Base-by-base conservation (phyloP, 176 grass and related monocot species). In the Echinochloa phyllopogon region DNA sequence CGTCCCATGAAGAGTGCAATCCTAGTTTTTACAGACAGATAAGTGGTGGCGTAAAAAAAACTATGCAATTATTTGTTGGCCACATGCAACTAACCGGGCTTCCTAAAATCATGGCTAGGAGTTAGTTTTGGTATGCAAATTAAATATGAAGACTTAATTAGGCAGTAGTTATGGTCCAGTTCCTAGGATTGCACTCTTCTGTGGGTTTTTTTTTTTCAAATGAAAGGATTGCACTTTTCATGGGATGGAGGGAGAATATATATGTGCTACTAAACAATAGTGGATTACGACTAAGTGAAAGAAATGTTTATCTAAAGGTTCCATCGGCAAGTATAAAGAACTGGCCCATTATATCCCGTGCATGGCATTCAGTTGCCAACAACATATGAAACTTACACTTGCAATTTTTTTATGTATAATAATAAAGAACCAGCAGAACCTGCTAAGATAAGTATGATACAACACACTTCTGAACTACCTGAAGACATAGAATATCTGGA, bases 401-500 rank as follows among this genome's bases (percentile, higher is more conserved):
- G 0, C 33, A 39, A 83, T 1, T 21, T 79, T 39, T 45, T n/a
- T 33, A 74, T 63, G 10, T 61, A 63, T 47, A 4, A 24, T 5
- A 38, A 37, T 38, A 47, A 63, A 60, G 47, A 36, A 79, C 41
- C 76, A 86, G 45, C 18, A 83, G 18, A 76, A 48, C 48, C 24
- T 69, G 21, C 39, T 77, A 43, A 82, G 55, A 65, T 69, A 65
- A 41, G 21, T 82, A n/a, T 3, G 13, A 41, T 41, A 67, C 36
- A 48, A 16, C 23, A 77, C 71, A 39, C 27, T 27, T 61, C 64
- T 60, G n/a, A 68, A 82, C 72, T 94, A 98, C 96, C 91, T 98
- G 96, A 85, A 98, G 93, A 57, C 96, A 98, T 40, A 98, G 64
- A 69, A 98, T 86, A 80, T 98, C 93, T 81, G 96, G 91, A 74